phyloP scores from a whole-genome alignment of 768 basidiomycete species.

The Daedaleopsis nitida region DNA sequence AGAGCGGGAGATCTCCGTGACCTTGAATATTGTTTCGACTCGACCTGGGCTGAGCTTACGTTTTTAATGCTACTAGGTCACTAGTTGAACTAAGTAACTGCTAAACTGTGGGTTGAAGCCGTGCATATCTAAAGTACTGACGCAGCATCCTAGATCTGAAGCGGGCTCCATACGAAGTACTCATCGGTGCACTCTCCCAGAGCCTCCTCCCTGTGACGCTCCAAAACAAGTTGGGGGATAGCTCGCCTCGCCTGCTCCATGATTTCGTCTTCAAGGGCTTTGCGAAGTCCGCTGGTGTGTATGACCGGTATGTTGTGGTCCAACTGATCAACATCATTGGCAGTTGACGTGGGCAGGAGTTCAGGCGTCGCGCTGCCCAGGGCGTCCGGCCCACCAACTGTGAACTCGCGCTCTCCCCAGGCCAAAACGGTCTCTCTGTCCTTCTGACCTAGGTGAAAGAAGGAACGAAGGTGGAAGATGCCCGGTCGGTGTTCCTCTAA shows the following conservation, averaged over 20 bases:
- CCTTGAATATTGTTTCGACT: no score
- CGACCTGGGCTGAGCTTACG: no score
- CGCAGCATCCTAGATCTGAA: no score
- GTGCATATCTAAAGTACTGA: no score
- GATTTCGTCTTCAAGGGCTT: not conserved
- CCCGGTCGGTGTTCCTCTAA: not conserved
- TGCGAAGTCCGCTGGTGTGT: not conserved
- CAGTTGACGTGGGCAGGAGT: not conserved
- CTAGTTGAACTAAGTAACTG: no score
- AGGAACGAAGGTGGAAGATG: slow-evolving; percentile 9
- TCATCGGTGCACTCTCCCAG: not conserved
- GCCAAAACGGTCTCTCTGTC: slow-evolving; percentile 1
- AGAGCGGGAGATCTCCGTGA: no score
- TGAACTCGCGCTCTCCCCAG: slow-evolving; percentile 4
- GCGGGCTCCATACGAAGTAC: not conserved
- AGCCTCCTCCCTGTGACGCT: not conserved
- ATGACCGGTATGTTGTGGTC: not conserved
- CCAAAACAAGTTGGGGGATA: not conserved
- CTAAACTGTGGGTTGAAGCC: no score
- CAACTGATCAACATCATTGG: not conserved
- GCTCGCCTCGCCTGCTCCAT: not conserved
- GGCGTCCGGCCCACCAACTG: not conserved
- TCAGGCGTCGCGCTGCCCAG: not conserved
- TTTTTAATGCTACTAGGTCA: no score
- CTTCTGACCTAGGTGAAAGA: not conserved